These are phyloP conservation scores for Amanita polypyramis DNA, from an alignment of 768 basidiomycete species.

Conservation along the genomic window DNA sequence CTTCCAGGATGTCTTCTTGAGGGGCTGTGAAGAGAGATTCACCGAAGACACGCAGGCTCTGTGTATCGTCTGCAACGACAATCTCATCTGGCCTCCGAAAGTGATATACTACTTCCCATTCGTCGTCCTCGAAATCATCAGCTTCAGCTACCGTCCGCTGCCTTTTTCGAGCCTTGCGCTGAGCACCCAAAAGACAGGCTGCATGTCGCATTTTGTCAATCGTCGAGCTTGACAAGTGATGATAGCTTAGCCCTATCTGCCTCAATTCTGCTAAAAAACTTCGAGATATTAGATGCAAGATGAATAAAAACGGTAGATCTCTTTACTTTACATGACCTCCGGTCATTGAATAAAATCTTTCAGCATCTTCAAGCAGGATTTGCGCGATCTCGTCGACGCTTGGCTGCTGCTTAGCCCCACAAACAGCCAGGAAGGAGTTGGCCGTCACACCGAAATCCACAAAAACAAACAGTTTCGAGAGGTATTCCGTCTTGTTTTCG, in stretches of 20 bases:
- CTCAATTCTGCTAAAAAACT: constrained; percentile 80
- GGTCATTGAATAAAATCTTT: constrained; percentile 59
- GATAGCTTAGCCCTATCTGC: constrained; percentile 72
- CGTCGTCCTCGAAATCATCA: constrained; percentile 55
- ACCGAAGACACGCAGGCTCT: constrained; percentile 69
- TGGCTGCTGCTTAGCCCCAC: constrained; percentile 83
- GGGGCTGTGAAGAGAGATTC: constrained; percentile 69
- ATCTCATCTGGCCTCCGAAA: constrained; percentile 60
- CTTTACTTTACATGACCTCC: constrained; percentile 60
- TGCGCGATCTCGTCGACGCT: constrained; percentile 73
- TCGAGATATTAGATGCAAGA: not conserved
- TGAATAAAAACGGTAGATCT: not conserved
- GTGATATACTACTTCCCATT: constrained; percentile 66
- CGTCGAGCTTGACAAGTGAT: constrained; percentile 41
- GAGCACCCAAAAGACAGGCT: constrained; percentile 65
- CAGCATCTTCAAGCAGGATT: constrained; percentile 59
- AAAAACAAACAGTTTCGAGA: constrained; percentile 77
- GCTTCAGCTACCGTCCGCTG: constrained; percentile 17
- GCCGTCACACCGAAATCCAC: constrained; percentile 80
- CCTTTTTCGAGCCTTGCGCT: constrained; percentile 37
- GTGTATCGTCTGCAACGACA: constrained; percentile 81
- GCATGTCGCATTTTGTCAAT: constrained; percentile 56
- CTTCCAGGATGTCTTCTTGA: constrained; percentile 87
- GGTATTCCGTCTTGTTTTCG: constrained; percentile 43
- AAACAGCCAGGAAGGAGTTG: constrained; percentile 76